Base-by-base conservation (phyloP, 805 yeast species). In the Yarrowia bubula region DNA sequence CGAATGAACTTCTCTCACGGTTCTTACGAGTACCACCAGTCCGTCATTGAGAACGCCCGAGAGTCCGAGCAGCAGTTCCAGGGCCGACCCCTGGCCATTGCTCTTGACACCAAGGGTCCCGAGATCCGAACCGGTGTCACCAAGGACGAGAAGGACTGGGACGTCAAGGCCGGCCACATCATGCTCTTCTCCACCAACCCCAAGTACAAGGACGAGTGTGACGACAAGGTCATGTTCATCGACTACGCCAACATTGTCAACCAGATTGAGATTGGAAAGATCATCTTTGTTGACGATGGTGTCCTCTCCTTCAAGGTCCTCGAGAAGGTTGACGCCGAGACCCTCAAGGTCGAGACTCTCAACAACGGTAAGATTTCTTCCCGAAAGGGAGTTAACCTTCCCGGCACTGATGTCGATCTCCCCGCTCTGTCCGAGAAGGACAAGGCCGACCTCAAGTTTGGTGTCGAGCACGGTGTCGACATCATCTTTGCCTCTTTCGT, bases 1-100 rank as follows among this genome's bases (percentile, higher is more conserved):
- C 89, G 99, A 79, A 92, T 95, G 98, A 95, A 95, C 88, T 95
- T 95, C 83, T 90, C 97, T 71, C 99, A 95, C 83, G 99, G 99
- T 74, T 85, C 97, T 62, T 87, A 95, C 82, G 98, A 92, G 75
- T 95, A 95, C 86, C 99, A 95, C 81, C 97, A 92, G 81, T 81
- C 90, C 69, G 99, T 95, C 74, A 82, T 95, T 78, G 98, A 93
- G 85, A 93, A 95, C 76, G 91, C 98, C 73, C 89, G 96, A 81
- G 87, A 91, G 80, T 92, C 98, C 70, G 97, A 90, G 80, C 87
- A 86, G 78, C 78, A 88, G 66, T 92, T 88, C 79, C 86, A 89
- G 71, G 98, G 98, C 75, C 90, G 98, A 82, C 99, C 98, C 65
- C 84, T 95, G 75, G 98, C 97, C 68, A 92, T 95, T 79, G 99